A percentile compares a stretch with the other conserved stretches of the same genome.
phyloP scores from a whole-genome alignment of 1,139 yeast species.

The Yamadazyma aaseri region DNA sequence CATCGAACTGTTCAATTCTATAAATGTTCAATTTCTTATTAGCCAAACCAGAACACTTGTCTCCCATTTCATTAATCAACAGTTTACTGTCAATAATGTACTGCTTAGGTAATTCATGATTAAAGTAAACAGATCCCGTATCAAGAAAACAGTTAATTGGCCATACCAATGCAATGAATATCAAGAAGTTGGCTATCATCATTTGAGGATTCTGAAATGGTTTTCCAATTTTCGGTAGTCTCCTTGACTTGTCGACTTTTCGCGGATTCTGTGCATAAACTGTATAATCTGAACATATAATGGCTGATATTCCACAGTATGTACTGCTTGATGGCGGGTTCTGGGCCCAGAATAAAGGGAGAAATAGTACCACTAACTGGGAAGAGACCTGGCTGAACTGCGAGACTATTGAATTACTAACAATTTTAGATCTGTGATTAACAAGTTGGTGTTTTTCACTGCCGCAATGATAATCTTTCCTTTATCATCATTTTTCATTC shows the following conservation, averaged over 20 bases:
- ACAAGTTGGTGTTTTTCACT: conserved; percentile 81
- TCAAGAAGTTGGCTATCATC: conserved; percentile 2
- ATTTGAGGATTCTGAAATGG: neutral
- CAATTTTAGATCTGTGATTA: conserved; percentile 52
- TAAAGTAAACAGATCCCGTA: conserved; percentile 12
- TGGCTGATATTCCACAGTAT: conserved; percentile 17
- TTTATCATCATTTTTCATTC: conserved; percentile 64
- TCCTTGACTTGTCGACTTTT: conserved; percentile 7
- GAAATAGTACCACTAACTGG: neutral
- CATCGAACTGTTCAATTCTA: conserved; percentile 4
- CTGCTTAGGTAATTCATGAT: conserved; percentile 7
- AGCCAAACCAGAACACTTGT: conserved; percentile 5
- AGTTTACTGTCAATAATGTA: conserved; percentile 11
- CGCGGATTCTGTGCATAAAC: conserved; percentile 3
- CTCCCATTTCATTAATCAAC: conserved; percentile 6
- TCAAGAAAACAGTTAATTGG: conserved; percentile 13
- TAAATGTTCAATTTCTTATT: conserved; percentile 8
- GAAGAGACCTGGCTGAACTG: conserved; percentile 28
- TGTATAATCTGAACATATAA: conserved; percentile 3
- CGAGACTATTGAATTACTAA: conserved; percentile 45
- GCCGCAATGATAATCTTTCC: conserved; percentile 87
- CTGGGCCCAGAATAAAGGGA: too few species aligned
- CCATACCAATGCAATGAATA: conserved; percentile 4
- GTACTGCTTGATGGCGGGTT: conserved; percentile 3
- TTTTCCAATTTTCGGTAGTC: conserved; percentile 1